Evolutionary conservation across 108 stramenopile genomes (phyloP), one percentile per base, ranked within the genome.

Genomic region (Hondaea fermentalgiana): DNA sequence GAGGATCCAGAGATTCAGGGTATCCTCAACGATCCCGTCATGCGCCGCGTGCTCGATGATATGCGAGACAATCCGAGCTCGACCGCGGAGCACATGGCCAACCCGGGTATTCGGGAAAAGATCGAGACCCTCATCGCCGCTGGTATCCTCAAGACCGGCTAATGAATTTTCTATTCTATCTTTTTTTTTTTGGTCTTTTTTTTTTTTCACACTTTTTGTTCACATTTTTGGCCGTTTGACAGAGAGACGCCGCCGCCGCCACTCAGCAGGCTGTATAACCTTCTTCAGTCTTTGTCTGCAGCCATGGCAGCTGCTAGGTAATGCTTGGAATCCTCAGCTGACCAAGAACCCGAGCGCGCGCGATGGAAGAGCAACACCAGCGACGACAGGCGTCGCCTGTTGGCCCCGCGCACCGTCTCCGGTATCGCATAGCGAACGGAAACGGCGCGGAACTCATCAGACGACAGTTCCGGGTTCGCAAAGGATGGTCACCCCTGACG

Each of bases 1-100:
- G 97, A 97, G 21, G 99, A 99, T 95, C 99, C 99, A 6, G 98
- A 99, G 90, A 97, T 99, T 88, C 98, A 98, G 91, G 87, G 90
- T 57, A 99, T 99, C 69, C 92, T 99, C 60, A 87, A 90, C 51
- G 99, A 99, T 92, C 99, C 99, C n/a, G 89, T 99, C 83, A 96
- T 98, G 60, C 95, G 96, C 60, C 97, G 98, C 90, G 96, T 97
- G 21, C 93, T 99, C 49, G 92, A 93, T 60, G 98, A 99, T 90
- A 96, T 99, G 83, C 94, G 93, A 64, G 97, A 97, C 60, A 98
- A 98, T 91, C 98, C 98, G 5, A 59, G 91, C 28, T 95, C 97
- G 42, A 97, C 97, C 35, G 95, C 96, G 89, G 88, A 97, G 91
- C 97, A 97, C 55, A 95, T 99, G 95, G 43, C 83, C 29, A 95